Conservation (phyloP, 306 rosid species). For the Trifolium repens region DNA sequence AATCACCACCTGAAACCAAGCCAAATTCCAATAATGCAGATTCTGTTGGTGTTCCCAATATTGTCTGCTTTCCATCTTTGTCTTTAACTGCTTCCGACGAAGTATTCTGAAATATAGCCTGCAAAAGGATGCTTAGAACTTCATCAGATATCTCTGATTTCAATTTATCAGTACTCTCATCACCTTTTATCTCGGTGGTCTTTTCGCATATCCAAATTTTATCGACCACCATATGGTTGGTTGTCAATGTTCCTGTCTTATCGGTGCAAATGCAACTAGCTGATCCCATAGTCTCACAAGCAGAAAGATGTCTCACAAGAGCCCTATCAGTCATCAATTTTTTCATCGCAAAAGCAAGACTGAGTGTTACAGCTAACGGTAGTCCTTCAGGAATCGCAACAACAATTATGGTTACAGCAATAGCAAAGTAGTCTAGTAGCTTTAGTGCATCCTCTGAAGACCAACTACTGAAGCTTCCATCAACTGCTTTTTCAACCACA, state of each 20-base stretch:
- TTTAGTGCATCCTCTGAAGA: constrained; percentile 72
- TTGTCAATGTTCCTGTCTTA: constrained; percentile 90
- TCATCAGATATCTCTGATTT: constrained; percentile 63
- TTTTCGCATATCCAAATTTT: constrained; percentile 71
- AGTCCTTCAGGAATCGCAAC: constrained; percentile 98
- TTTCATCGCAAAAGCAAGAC: constrained; percentile 97
- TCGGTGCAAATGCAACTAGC: constrained; percentile 95
- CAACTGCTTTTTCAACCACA: constrained; percentile 62
- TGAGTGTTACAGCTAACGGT: constrained; percentile 92
- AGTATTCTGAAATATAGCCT: constrained; percentile 86
- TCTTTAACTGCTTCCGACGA: constrained; percentile 67
- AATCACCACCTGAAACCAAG: constrained; percentile 77
- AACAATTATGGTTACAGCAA: constrained; percentile 84
- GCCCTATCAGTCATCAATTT: constrained; percentile 80
- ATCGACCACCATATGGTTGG: constrained; percentile 87
- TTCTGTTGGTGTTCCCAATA: constrained; percentile 89
- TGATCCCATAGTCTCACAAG: constrained; percentile 97
- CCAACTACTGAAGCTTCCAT: constrained; percentile 62
- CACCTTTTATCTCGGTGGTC: constrained; percentile 49
- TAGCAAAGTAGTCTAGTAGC: constrained; percentile 77
- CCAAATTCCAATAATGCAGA: constrained; percentile 83
- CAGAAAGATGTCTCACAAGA: constrained; percentile 91
- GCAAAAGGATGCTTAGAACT: constrained; percentile 58
- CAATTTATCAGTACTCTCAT: constrained; percentile 48
- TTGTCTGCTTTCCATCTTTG: constrained; percentile 59